Evolutionary conservation across 345 rosid genomes (phyloP), one percentile per base, ranked within the genome.

Genomic region (Brassica juncea): DNA sequence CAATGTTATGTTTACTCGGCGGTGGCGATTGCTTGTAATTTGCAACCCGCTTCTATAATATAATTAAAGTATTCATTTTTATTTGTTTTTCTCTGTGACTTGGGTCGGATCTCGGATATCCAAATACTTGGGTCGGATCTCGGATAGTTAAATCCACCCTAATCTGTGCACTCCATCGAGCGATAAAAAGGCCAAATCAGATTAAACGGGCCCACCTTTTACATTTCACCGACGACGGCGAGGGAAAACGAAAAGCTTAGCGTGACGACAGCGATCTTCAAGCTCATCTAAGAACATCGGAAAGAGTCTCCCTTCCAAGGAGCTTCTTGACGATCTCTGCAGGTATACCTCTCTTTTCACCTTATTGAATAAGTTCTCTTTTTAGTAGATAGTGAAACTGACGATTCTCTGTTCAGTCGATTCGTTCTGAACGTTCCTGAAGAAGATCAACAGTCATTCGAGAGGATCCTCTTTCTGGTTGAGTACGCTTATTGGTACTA

Each of bases 251-350:
- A 44, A 21, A 19, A 72, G 30, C 54, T 4, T 30, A 31, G 1
- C 57, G 16, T 30, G 6, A 30, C 68, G 5, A 57, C 72, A 9
- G 30, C 25, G 97, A 78, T 89, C 94, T 12, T 83, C 97, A 42
- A 91, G 93, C 49, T 83, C 89, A 60, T 75, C 84, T 32, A 95
- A 93, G 90, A 88, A 88, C 89, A 77, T 87, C 86, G 93, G 89
- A 34, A 83, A 90, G 19, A 19, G 79, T 72, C 66, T 91, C 42
- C 98, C 99, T 49, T 92, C 98, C 8, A 92, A 92, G 77, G 98
- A 96, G 65, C 98, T 96, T 82, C 98, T 96, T 61, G 97, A 96
- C 85, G 98, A 96, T 89, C 98, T 96, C 68, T 96, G 98, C 96
- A 94, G 99, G 99, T 94, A 35, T 42, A 14, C 10, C 49, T 34